Base-by-base conservation (phyloP, 495 filamentous ascomycete genomes). In the Xylaria intraflava region DNA sequence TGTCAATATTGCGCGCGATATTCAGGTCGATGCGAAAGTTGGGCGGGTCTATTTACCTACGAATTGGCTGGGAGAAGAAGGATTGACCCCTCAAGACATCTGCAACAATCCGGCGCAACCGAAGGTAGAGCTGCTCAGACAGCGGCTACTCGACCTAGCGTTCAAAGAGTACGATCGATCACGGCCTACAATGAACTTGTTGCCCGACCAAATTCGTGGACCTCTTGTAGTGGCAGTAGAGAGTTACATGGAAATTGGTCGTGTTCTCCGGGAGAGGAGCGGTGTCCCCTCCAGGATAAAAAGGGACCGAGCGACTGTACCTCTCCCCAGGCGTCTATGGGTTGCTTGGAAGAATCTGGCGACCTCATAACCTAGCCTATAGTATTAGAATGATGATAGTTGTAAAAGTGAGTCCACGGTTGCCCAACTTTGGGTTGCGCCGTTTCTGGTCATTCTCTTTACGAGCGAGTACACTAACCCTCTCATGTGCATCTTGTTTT, bases 171-270 rank as follows among this genome's bases (percentile, higher is more conserved):
- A 87, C 58, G 54, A 66, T 5, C 66, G 64, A 17, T 73, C 78
- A 5, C 65, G 73, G 46, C 59, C 38, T 1, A 73, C 75, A 0
- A 83, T 88, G 61, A 71, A 80, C 40, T 52, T 74, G 55, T 62
- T 88, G 10, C 84, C 85, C 4, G 10, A 24, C 0, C 76, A 79
- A 47, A 78, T 77, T 4, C 70, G 79, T 49, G 79, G 75, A 4
- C 81, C 83, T 2, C 75, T 87, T 64, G 69, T 79, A 26, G 82
- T 85, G 8, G 84, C 83, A 3, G 80, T 87, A 0, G 83, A 87
- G 67, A 85, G 81, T 56, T 88, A 88, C 53, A 83, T 88, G 77
- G 83, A 85, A 60, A 88, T 87, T 64, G 85, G 83, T 12, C 64
- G 82, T 33, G 77, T 83, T 46, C 62, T 83, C 45, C 64, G 65